A percentile compares a stretch with the other conserved stretches of the same genome.
Conservation (phyloP, 1,139 yeast genomes). For the Pichia sp. region DNA sequence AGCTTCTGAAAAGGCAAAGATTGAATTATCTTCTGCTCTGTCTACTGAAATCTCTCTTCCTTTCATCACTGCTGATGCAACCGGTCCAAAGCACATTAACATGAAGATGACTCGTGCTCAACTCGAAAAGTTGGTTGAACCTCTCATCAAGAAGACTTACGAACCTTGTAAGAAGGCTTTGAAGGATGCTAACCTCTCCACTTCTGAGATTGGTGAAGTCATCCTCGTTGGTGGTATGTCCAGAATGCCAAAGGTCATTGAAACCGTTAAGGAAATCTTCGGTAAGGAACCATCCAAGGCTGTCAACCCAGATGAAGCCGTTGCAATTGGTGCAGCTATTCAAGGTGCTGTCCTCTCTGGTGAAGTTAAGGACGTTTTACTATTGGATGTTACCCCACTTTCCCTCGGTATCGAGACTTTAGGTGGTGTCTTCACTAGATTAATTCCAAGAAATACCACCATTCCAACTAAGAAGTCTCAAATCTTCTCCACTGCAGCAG, state of each 20-base stretch:
- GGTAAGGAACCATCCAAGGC: slow-evolving; percentile 97
- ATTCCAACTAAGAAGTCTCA: slow-evolving; percentile 97
- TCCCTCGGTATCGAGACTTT: slow-evolving; percentile 97
- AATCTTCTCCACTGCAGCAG: slow-evolving; percentile 96
- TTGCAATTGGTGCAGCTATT: slow-evolving; percentile 99
- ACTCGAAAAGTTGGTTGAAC: slow-evolving; percentile 86
- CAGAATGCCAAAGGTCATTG: slow-evolving; percentile 99
- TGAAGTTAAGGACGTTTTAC: slow-evolving; percentile 91
- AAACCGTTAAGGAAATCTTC: slow-evolving; percentile 88
- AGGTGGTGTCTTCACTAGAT: slow-evolving; percentile 98
- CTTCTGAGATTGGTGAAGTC: slow-evolving; percentile 90
- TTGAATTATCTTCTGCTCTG: slow-evolving; percentile 90
- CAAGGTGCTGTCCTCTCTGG: slow-evolving; percentile 99
- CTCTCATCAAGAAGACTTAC: slow-evolving; percentile 83
- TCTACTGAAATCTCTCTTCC: slow-evolving; percentile 95
- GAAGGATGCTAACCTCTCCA: slow-evolving; percentile 85
- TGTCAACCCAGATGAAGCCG: slow-evolving; percentile 99
- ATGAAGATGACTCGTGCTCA: slow-evolving; percentile 88
- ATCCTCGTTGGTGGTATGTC: slow-evolving; percentile 99
- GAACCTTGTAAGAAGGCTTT: slow-evolving; percentile 98
- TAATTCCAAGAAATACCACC: slow-evolving; percentile 96
- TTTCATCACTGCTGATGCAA: slow-evolving; percentile 91
- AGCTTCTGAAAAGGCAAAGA: slow-evolving; percentile 99
- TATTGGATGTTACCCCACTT: slow-evolving; percentile 95
- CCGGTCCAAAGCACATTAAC: slow-evolving; percentile 98